These are phyloP conservation scores for Pleurotus djamor DNA, from an alignment of 768 basidiomycete species.

Conservation along the genomic window DNA sequence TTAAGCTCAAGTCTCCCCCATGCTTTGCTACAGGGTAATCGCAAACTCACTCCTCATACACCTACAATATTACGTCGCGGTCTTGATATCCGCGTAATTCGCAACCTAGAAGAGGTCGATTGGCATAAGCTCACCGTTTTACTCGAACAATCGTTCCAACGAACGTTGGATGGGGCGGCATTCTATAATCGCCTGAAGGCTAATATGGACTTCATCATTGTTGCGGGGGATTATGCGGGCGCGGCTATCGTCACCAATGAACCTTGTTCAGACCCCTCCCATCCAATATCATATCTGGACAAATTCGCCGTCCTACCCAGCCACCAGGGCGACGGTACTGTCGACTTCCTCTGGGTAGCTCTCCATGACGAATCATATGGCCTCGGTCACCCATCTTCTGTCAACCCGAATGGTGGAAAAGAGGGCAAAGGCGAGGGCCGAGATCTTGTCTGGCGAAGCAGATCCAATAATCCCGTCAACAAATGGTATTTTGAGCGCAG, in stretches of 20 bases:
- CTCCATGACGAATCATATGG: constrained; percentile 98
- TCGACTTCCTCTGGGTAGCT: constrained; percentile 99
- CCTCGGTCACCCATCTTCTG: constrained; percentile 88
- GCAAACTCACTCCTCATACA: constrained; percentile 84
- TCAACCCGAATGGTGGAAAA: constrained; percentile 93
- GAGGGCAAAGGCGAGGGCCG: constrained; percentile 87
- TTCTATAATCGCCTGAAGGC: constrained; percentile 81
- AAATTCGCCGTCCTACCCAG: constrained; percentile 96
- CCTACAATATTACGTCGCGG: constrained; percentile 93
- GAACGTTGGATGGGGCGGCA: constrained; percentile 62
- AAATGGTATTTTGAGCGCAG: constrained; percentile 99
- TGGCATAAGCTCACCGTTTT: constrained; percentile 70
- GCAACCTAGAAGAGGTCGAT: constrained; percentile 70
- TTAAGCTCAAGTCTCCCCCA: constrained; percentile 95
- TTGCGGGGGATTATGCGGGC: constrained; percentile 94
- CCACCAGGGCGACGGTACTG: constrained; percentile 97
- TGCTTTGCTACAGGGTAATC: constrained; percentile 83
- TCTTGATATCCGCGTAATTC: constrained; percentile 80
- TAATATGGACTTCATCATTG: constrained; percentile 85
- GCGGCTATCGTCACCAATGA: constrained; percentile 90
- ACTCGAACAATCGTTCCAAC: constrained; percentile 85
- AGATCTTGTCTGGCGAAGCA: constrained; percentile 94
- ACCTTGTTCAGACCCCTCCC: constrained; percentile 26
- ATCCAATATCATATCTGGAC: constrained; percentile 87
- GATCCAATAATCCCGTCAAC: constrained; percentile 93